Evolutionary conservation across 2,329 filamentous ascomycete species (phyloP).

Genomic region (Coleophoma crateriformis): DNA sequence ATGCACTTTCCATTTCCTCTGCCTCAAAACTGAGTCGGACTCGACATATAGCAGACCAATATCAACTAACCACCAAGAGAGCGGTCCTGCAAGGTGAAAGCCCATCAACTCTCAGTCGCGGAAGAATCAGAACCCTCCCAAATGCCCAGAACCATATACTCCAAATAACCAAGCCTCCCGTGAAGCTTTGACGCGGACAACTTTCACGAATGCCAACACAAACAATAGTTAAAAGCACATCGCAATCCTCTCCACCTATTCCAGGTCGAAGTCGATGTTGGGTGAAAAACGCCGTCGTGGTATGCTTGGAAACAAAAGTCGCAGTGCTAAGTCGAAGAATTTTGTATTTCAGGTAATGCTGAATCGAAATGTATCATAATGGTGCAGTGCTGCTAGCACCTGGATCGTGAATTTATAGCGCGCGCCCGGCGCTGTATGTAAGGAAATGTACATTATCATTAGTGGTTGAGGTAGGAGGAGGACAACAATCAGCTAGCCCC

Average conservation of each 20-base stretch:
- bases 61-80: no score
- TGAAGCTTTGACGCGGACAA: conserved; percentile 9
- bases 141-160: conserved; percentile 19
- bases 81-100: no score
- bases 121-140: conserved; percentile 5
- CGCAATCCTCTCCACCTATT: conserved; percentile 6
- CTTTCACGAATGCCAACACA: conserved; percentile 14
- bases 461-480: conserved; percentile 1
- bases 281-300: conserved; percentile 16
- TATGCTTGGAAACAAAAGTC: conserved; percentile 14
- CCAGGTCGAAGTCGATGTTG: conserved; percentile 3
- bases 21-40: no score
- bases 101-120: background rate
- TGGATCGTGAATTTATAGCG: conserved; percentile 9
- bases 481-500: conserved; percentile 18
- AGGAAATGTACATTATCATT: conserved; percentile 18
- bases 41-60: no score
- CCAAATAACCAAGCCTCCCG: conserved; percentile 18
- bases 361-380: conserved; percentile 13
- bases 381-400: conserved; percentile 8
- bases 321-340: conserved; percentile 11
- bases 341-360: conserved; percentile 4
- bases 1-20: no score
- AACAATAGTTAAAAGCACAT: conserved; percentile 15
- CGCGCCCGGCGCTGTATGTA: conserved; percentile 10